Percentiles rank a stretch among this genome's conserved stretches.
Conservation (phyloP, 2,329 filamentous ascomycete genomes). For the Alternaria rosae region DNA sequence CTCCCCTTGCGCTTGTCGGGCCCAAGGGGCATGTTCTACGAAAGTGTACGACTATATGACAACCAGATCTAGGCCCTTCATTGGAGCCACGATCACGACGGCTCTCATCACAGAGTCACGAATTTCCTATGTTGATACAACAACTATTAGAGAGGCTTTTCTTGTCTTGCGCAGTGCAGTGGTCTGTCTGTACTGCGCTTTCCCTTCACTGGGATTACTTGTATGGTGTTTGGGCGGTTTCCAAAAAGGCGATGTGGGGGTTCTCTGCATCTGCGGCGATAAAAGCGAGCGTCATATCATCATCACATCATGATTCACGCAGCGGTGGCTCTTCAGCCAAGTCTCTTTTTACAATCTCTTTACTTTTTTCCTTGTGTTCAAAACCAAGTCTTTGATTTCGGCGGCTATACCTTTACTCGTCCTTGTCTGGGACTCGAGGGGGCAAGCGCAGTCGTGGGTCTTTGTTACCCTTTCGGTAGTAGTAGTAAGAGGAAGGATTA, state of each 20-base stretch:
- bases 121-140: conserved; percentile 45
- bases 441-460: conserved; percentile 43
- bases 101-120: conserved; percentile 39
- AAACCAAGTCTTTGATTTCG: conserved; percentile 38
- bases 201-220: conserved; percentile 31
- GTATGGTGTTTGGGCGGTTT: conserved; percentile 21
- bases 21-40: conserved; percentile 33
- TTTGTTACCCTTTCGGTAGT: conserved; percentile 18
- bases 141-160: conserved; percentile 32
- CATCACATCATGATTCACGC: conserved; percentile 33
- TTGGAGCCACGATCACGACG: conserved; percentile 39
- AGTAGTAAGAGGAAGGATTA: conserved; percentile 8
- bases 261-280: conserved; percentile 13
- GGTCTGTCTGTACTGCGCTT: conserved; percentile 18
- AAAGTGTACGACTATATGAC: conserved; percentile 51
- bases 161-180: conserved; percentile 19
- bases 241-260: conserved; percentile 15
- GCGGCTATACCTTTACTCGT: conserved; percentile 41
- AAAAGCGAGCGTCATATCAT: conserved; percentile 32
- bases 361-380: conserved; percentile 25
- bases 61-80: conserved; percentile 27
- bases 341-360: conserved; percentile 23
- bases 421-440: conserved; percentile 29
- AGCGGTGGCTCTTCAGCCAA: conserved; percentile 46
- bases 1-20: conserved; percentile 22